A percentile compares a stretch with the other conserved stretches of the same genome.
Conservation (phyloP, 2,329 filamentous ascomycete genomes). For the Grosmannia huntii region DNA sequence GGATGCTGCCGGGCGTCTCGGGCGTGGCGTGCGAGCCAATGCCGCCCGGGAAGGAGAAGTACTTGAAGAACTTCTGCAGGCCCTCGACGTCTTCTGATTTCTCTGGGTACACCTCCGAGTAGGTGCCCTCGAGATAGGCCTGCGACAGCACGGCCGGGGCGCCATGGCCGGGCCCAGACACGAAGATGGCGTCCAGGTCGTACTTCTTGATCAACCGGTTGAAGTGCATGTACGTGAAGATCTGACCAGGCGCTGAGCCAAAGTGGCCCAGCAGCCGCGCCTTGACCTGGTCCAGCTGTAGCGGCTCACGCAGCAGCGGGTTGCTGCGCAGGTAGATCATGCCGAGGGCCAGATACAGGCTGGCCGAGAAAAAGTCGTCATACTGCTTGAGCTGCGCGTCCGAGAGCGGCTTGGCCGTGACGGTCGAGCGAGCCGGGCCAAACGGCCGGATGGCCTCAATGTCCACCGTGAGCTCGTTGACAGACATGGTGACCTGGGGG, state of each 20-base stretch:
- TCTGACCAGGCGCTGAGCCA: constrained; percentile 68
- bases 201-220: constrained; percentile 75
- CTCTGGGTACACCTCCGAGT: constrained; percentile 65
- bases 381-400: constrained; percentile 54
- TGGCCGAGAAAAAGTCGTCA: constrained; percentile 62
- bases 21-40: constrained; percentile 68
- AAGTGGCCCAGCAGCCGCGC: constrained; percentile 63
- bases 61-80: constrained; percentile 66
- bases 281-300: constrained; percentile 60
- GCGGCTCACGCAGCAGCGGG: constrained; percentile 55
- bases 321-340: constrained; percentile 73
- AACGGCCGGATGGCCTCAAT: constrained; percentile 49
- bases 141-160: constrained; percentile 66
- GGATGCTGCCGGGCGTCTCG: constrained; percentile 63
- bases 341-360: constrained; percentile 61
- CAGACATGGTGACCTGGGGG: not conserved
- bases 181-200: constrained; percentile 57
- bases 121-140: constrained; percentile 65
- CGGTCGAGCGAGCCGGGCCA: constrained; percentile 51
- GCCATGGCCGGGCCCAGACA: constrained; percentile 67
- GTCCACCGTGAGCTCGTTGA: constrained; percentile 18
- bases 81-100: constrained; percentile 57
- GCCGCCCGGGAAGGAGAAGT: constrained; percentile 71
- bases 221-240: constrained; percentile 73
- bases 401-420: constrained; percentile 48